Evolutionary conservation across 2,329 filamentous ascomycete species (phyloP).

Genomic region (Alternaria angustiovoidea): DNA sequence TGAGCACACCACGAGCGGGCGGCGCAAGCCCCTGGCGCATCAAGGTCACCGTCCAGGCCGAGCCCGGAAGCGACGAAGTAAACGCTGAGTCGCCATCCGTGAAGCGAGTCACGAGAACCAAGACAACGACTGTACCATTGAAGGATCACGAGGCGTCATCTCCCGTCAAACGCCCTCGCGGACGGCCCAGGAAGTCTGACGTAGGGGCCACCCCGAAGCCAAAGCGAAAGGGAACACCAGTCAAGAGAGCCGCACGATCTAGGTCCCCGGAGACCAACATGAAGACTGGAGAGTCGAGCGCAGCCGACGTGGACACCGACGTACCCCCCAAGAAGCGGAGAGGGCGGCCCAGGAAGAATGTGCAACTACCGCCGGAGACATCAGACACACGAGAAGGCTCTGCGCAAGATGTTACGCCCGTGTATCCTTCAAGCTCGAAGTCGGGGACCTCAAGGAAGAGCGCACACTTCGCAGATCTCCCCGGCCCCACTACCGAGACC

Average conservation of each 20-base stretch:
- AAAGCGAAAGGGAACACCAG: slow-evolving; percentile 46
- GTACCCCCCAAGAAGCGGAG: slow-evolving; percentile 39
- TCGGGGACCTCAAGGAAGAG: slow-evolving; percentile 17
- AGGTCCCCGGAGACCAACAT: slow-evolving; percentile 30
- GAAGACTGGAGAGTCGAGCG: slow-evolving; percentile 28
- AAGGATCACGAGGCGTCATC: slow-evolving; percentile 51
- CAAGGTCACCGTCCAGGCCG: slow-evolving; percentile 60
- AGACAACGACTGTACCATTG: slow-evolving; percentile 53
- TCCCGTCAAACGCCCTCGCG: slow-evolving; percentile 47
- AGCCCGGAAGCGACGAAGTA: slow-evolving; percentile 50
- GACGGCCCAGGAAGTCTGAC: slow-evolving; percentile 50
- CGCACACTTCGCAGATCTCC: slow-evolving; percentile 12
- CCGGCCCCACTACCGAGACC: slow-evolving; percentile 16
- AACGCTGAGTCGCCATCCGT: slow-evolving; percentile 42
- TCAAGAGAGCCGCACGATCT: slow-evolving; percentile 37
- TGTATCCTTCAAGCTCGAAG: background rate
- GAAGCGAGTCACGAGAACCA: slow-evolving; percentile 38
- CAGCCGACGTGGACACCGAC: slow-evolving; percentile 36
- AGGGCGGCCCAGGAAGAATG: slow-evolving; percentile 46
- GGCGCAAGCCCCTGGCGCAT: slow-evolving; percentile 58
- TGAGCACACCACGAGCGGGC: slow-evolving; percentile 51
- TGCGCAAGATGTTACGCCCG: slow-evolving; percentile 15
- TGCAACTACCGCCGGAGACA: slow-evolving; percentile 29
- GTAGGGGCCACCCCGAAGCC: slow-evolving; percentile 33
- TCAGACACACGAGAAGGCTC: background rate